Conservation (phyloP, 352 stramenopile species). For the Salisapilia sapeloensis region DNA sequence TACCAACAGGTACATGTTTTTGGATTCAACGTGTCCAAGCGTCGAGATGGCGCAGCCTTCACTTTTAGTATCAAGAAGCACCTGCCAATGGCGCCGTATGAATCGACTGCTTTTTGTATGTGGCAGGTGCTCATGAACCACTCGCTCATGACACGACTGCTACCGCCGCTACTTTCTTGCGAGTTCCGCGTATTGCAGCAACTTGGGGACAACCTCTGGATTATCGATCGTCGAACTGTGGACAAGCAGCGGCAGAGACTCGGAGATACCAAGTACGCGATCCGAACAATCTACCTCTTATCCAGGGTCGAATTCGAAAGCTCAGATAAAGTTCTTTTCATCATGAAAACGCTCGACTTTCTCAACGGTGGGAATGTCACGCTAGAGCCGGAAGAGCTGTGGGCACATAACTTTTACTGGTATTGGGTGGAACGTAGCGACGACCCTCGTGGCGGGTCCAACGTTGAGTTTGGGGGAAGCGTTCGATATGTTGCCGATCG, state of each 20-base stretch:
- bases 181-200: conserved; percentile 23
- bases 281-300: conserved; percentile 34
- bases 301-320: conserved; percentile 11
- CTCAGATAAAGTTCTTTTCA: conserved; percentile 13
- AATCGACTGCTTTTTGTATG: conserved; percentile 10
- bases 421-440: conserved; percentile 9
- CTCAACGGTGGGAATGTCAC: conserved; percentile 19
- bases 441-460: not conserved
- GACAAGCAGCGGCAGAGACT: conserved; percentile 8
- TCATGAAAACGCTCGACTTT: conserved; percentile 53
- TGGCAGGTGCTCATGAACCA: conserved; percentile 24
- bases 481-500: conserved; percentile 32
- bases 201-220: conserved; percentile 15
- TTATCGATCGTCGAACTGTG: conserved; percentile 29
- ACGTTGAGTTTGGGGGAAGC: conserved; percentile 23
- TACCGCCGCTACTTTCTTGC: conserved; percentile 15
- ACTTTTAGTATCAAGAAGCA: conserved; percentile 30
- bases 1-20: conserved; percentile 16
- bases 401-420: conserved; percentile 58
- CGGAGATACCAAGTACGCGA: conserved; percentile 7
- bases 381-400: conserved; percentile 20
- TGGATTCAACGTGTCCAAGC: conserved; percentile 28
- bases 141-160: conserved; percentile 10
- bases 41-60: conserved; percentile 16
- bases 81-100: conserved; percentile 9